Percentiles rank a stretch among this genome's conserved stretches.
phyloP scores from a whole-genome alignment of 768 basidiomycete species.

The Trametes coccinea region DNA sequence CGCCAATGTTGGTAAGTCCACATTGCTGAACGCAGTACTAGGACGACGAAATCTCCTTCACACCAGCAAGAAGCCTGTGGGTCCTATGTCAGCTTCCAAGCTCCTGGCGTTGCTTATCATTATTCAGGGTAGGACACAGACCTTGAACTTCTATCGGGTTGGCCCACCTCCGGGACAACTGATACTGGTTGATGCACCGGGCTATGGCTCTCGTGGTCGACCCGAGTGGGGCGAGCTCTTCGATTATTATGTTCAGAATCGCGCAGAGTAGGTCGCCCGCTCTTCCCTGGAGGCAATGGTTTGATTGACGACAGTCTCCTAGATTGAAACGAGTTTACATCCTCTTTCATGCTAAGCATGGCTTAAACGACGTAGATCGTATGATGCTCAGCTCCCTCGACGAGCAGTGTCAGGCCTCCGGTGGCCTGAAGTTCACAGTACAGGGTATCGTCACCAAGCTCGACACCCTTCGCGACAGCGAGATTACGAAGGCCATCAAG shows the following conservation, averaged over 20 bases:
- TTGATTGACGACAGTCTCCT: not conserved
- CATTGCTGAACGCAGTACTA: conserved; percentile 68
- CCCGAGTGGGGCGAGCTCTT: conserved; percentile 76
- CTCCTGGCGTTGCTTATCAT: not conserved
- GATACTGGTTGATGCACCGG: conserved; percentile 77
- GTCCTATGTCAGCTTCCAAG: not conserved
- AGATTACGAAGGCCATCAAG: conserved; percentile 39
- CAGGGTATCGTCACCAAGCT: conserved; percentile 76
- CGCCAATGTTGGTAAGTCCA: conserved; percentile 78
- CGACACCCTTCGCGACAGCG: conserved; percentile 46
- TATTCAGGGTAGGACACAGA: conserved; percentile 65
- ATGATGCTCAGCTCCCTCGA: conserved; percentile 61
- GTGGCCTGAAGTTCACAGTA: conserved; percentile 51
- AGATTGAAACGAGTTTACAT: conserved; percentile 74
- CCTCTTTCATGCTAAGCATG: conserved; percentile 67
- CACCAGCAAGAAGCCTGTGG: conserved; percentile 68
- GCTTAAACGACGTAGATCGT: conserved; percentile 54
- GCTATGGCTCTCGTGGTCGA: conserved; percentile 74
- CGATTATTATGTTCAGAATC: conserved; percentile 58
- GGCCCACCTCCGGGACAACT: conserved; percentile 54
- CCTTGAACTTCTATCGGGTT: conserved; percentile 73
- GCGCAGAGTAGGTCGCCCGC: conserved; percentile 53
- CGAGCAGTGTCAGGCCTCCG: conserved; percentile 37
- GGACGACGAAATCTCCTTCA: conserved; percentile 55
- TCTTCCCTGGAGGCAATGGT: not conserved